Conservation (phyloP, 2,329 filamentous ascomycete genomes). For the Curvularia lunata region DNA sequence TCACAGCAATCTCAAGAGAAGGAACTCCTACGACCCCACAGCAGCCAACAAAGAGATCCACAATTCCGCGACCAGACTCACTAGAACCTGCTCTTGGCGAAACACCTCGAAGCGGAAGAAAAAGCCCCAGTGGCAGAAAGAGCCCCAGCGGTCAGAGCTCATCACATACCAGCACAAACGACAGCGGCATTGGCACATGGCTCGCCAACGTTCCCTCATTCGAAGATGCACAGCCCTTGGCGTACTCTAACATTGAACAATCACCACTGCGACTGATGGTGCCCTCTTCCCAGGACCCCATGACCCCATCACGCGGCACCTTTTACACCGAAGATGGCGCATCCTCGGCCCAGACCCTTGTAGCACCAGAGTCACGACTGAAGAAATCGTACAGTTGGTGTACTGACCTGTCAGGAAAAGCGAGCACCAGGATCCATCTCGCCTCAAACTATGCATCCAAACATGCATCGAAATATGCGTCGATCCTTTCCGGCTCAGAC, state of each 20-base stretch:
- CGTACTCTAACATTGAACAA: constrained; percentile 20
- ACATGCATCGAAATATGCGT: constrained; percentile 23
- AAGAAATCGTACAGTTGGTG: constrained; percentile 35
- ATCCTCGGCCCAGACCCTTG: constrained; percentile 28
- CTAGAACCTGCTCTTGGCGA: constrained; percentile 32
- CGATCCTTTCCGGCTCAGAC: constrained; percentile 34
- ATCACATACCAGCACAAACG: constrained; percentile 14
- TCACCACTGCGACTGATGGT: constrained; percentile 14
- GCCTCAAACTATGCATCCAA: constrained; percentile 13
- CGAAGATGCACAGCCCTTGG: constrained; percentile 25
- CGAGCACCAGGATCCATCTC: constrained; percentile 12
- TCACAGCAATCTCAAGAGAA: constrained; percentile 28
- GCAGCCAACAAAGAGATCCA: constrained; percentile 21
- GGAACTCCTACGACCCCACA: constrained; percentile 12
- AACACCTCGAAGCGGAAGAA: constrained; percentile 27
- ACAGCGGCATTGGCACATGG: constrained; percentile 38
- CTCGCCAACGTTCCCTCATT: constrained; percentile 38
- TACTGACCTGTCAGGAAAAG: constrained; percentile 27
- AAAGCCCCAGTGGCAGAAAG: constrained; percentile 20
- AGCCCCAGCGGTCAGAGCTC: constrained; percentile 21
- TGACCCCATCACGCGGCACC: constrained; percentile 32
- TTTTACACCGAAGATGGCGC: constrained; percentile 41
- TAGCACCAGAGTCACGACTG: constrained; percentile 25
- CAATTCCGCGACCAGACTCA: constrained; percentile 31
- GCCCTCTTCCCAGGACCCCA: constrained; percentile 17